Evolutionary conservation across 1,284 basidiomycete species (phyloP).

Genomic region (Boletus mariae): DNA sequence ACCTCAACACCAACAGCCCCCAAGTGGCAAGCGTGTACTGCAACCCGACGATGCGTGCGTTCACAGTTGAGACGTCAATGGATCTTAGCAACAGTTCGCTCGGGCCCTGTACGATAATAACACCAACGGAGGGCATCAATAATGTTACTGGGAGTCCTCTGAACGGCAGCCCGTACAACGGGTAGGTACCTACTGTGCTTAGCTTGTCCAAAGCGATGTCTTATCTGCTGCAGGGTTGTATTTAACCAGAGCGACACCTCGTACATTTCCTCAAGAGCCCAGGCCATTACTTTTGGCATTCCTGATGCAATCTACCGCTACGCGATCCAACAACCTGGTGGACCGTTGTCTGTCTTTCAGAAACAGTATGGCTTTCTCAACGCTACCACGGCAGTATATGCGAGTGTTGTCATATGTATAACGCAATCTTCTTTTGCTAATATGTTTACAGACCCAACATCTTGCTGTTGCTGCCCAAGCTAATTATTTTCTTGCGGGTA

Average conservation of each 20-base stretch:
- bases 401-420: slow-evolving; percentile 28
- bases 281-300: slow-evolving; percentile 43
- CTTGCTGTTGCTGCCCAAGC: slow-evolving; percentile 52
- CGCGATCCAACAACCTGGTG: slow-evolving; percentile 39
- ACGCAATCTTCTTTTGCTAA: slow-evolving; percentile 1
- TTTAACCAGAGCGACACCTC: slow-evolving; percentile 40
- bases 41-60: slow-evolving; percentile 43
- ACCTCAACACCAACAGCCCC: slow-evolving; percentile 33
- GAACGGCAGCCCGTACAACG: slow-evolving; percentile 51
- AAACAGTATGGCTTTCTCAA: slow-evolving; percentile 48
- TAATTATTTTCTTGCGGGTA: slow-evolving; percentile 49
- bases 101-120: slow-evolving; percentile 33
- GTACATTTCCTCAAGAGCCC: slow-evolving; percentile 49
- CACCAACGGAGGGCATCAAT: slow-evolving; percentile 36
- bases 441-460: slow-evolving; percentile 44
- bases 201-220: background rate
- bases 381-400: slow-evolving; percentile 49
- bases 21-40: slow-evolving; percentile 55
- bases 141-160: slow-evolving; percentile 48
- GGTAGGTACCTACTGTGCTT: slow-evolving; percentile 32
- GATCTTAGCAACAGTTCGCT: slow-evolving; percentile 44
- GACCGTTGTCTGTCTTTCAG: slow-evolving; percentile 44
- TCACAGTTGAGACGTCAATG: slow-evolving; percentile 42
- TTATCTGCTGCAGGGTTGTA: slow-evolving; percentile 38
- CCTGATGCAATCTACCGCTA: slow-evolving; percentile 54